A percentile compares a stretch with the other conserved stretches of the same genome.
Conservation (phyloP, 306 rosid species). For the Cucurbita pepo region DNA sequence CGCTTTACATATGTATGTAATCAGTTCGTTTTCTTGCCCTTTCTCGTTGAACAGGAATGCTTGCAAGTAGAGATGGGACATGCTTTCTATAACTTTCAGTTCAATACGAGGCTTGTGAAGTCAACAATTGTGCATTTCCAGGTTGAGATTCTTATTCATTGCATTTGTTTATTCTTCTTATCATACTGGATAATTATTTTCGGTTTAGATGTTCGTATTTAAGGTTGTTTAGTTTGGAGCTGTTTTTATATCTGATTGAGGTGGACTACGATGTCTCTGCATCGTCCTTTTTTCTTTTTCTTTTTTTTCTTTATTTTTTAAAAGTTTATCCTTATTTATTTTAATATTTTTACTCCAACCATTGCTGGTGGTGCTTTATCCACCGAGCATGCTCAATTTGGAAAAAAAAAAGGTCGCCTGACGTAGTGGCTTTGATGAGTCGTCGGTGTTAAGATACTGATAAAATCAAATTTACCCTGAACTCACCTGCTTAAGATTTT, state of each 20-base stretch:
- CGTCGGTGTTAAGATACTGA: too few relatives aligned
- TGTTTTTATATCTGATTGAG: background rate
- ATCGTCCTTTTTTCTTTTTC: background rate
- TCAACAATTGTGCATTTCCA: slow-evolving; percentile 87
- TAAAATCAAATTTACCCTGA: too few relatives aligned
- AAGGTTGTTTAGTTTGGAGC: background rate
- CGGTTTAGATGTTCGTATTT: background rate
- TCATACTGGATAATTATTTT: background rate
- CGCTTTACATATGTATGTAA: background rate
- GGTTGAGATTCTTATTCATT: slow-evolving; percentile 32
- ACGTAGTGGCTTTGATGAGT: background rate
- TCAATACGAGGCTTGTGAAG: slow-evolving; percentile 84
- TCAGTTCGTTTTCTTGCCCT: background rate
- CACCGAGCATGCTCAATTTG: background rate
- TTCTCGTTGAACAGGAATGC: slow-evolving; percentile 35
- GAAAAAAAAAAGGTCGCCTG: background rate
- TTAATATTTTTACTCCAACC: too few relatives aligned
- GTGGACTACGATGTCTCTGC: background rate
- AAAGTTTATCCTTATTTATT: too few relatives aligned
- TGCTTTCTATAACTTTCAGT: slow-evolving; percentile 62
- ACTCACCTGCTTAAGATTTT: too few relatives aligned
- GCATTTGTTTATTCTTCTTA: background rate
- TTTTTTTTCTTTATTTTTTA: background rate
- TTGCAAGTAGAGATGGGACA: slow-evolving; percentile 50
- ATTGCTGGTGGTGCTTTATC: background rate